phyloP scores from a whole-genome alignment of 2,329 filamentous ascomycete species.

The Trichothecium sympodiale region DNA sequence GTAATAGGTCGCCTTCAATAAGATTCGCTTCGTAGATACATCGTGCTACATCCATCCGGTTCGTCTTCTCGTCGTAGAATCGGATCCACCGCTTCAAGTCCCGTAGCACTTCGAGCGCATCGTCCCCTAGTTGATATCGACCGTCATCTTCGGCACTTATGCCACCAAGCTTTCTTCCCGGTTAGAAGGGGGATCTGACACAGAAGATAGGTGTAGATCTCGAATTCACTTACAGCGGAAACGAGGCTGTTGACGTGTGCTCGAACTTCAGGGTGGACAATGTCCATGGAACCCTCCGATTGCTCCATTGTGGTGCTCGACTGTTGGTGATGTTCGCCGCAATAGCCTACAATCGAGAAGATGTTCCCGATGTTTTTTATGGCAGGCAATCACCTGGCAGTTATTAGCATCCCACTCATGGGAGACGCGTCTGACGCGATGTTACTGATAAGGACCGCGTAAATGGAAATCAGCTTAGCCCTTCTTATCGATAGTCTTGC shows the following conservation, averaged over 20 bases:
- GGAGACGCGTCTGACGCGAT: slow-evolving; percentile 12
- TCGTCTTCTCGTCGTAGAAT: slow-evolving; percentile 85
- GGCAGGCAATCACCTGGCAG: too few relatives aligned
- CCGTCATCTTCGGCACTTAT: slow-evolving; percentile 69
- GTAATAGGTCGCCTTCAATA: slow-evolving; percentile 79
- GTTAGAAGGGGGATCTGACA: too few relatives aligned
- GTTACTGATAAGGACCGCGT: slow-evolving; percentile 1
- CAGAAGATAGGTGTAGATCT: too few relatives aligned
- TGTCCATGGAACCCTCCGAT: slow-evolving; percentile 38
- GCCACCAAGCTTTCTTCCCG: slow-evolving; percentile 60
- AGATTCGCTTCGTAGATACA: slow-evolving; percentile 87
- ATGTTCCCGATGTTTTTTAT: too few relatives aligned
- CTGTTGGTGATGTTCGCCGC: too few relatives aligned
- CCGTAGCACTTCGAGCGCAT: slow-evolving; percentile 80
- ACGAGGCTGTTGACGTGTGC: slow-evolving; percentile 90
- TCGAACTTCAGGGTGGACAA: slow-evolving; percentile 84
- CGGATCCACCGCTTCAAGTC: slow-evolving; percentile 94
- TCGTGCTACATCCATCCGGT: slow-evolving; percentile 88
- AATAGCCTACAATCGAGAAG: too few relatives aligned
- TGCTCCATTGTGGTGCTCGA: slow-evolving; percentile 36
- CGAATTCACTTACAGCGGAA: slow-evolving; percentile 59
- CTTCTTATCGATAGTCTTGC: background rate
- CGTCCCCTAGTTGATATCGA: slow-evolving; percentile 81
- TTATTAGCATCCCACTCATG: slow-evolving; percentile 3
- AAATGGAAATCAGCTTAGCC: slow-evolving; percentile 4